phyloP scores from a whole-genome alignment of 2,329 filamentous ascomycete species.

The Xylariaceae sp. region DNA sequence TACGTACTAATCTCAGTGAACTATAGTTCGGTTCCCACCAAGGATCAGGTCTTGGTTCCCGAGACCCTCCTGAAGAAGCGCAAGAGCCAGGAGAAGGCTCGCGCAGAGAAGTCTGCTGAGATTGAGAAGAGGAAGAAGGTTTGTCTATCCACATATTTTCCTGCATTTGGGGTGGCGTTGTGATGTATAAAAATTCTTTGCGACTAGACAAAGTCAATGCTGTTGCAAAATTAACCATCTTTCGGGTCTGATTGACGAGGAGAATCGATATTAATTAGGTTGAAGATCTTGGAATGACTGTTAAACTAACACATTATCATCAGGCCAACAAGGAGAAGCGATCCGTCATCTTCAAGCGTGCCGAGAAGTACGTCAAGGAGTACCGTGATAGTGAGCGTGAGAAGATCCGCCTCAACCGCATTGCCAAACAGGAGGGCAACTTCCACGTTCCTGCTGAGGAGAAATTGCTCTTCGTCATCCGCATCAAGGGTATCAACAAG shows the following conservation, averaged over 20 bases:
- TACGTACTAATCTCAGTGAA: slow-evolving; percentile 77
- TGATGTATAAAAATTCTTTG: slow-evolving; percentile 88
- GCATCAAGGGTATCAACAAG: slow-evolving; percentile 99
- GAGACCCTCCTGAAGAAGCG: slow-evolving; percentile 99
- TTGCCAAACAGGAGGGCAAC: slow-evolving; percentile 89
- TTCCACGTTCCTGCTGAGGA: slow-evolving; percentile 95
- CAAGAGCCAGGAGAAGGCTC: slow-evolving; percentile 99
- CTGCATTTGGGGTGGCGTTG: slow-evolving; percentile 43
- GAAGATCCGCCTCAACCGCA: slow-evolving; percentile 90
- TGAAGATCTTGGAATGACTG: not conserved
- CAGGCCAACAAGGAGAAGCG: slow-evolving; percentile 99
- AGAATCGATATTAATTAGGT: slow-evolving; percentile 7
- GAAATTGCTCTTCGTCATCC: slow-evolving; percentile 96
- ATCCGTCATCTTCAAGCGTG: slow-evolving; percentile 98
- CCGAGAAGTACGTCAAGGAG: slow-evolving; percentile 99
- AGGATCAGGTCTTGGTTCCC: slow-evolving; percentile 95
- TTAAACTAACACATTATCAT: slow-evolving; percentile 45
- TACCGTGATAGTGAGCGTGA: slow-evolving; percentile 98
- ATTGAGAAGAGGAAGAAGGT: slow-evolving; percentile 90
- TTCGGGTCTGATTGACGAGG: slow-evolving; percentile 87
- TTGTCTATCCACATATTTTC: slow-evolving; percentile 52
- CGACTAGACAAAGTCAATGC: slow-evolving; percentile 98
- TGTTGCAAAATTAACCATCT: slow-evolving; percentile 99
- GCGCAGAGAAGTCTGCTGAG: slow-evolving; percentile 82
- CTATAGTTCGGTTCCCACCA: slow-evolving; percentile 84